These are phyloP conservation scores for Parathielavia hyrcaniae DNA, from an alignment of 495 filamentous ascomycete genomes.

Conservation along the genomic window DNA sequence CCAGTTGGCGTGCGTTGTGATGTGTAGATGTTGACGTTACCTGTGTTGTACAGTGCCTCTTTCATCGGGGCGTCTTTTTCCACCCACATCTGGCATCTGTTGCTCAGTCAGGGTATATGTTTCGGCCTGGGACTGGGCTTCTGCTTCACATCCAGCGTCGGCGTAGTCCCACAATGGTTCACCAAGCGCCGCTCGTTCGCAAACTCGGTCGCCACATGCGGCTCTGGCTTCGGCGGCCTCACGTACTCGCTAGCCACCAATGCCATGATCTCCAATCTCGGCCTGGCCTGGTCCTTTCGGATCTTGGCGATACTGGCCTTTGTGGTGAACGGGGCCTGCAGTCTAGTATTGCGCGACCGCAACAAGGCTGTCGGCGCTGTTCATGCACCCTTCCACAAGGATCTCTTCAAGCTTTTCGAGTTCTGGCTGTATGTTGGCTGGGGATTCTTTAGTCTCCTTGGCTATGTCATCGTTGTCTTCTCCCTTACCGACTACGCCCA, in stretches of 20 bases:
- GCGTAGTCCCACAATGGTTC: constrained; percentile 78
- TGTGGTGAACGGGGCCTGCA: constrained; percentile 52
- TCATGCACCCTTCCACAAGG: constrained; percentile 56
- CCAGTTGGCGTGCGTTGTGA: too few relatives aligned
- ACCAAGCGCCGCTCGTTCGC: constrained; percentile 60
- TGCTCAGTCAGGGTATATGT: constrained; percentile 68
- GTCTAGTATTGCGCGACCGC: constrained; percentile 57
- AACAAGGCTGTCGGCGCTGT: constrained; percentile 61
- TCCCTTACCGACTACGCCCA: constrained; percentile 64
- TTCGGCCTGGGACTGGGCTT: constrained; percentile 75
- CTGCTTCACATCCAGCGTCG: constrained; percentile 63
- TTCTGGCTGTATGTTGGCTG: constrained; percentile 61
- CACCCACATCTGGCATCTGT: constrained; percentile 63
- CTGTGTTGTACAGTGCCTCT: constrained; percentile 38
- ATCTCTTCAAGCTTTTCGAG: constrained; percentile 53
- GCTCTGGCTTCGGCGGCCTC: constrained; percentile 70
- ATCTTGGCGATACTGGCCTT: constrained; percentile 58
- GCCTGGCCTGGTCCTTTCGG: constrained; percentile 60
- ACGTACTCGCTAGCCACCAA: constrained; percentile 52
- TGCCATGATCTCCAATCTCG: constrained; percentile 55
- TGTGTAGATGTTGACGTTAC: neutral
- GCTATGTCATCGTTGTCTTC: constrained; percentile 66
- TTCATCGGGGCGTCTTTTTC: constrained; percentile 64
- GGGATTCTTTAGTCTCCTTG: constrained; percentile 64
- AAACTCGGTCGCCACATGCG: constrained; percentile 64